Percentiles rank a stretch among this genome's conserved stretches.
phyloP scores from a whole-genome alignment of 352 stramenopile species.

The Phytophthora chlamydospora region DNA sequence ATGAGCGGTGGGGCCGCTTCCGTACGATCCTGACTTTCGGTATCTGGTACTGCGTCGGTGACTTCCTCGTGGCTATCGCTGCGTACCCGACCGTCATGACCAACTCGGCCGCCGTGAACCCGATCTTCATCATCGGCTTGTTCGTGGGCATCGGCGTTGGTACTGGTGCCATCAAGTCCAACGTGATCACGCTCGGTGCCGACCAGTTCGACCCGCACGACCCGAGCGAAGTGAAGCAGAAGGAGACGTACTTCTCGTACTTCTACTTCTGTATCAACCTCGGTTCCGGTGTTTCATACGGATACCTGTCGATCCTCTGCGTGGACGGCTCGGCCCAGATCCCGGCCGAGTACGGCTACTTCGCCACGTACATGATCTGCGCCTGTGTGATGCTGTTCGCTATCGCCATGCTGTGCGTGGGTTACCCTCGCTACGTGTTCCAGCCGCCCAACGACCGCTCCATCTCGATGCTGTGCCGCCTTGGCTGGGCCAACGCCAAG shows the following conservation, averaged over 20 bases:
- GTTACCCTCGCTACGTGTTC: slow-evolving; percentile 63
- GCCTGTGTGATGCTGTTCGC: slow-evolving; percentile 46
- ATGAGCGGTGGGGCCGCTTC: slow-evolving; percentile 69
- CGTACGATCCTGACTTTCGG: slow-evolving; percentile 61
- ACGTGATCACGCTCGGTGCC: slow-evolving; percentile 64
- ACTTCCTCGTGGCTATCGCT: slow-evolving; percentile 57
- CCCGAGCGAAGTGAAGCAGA: slow-evolving; percentile 48
- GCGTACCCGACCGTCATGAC: slow-evolving; percentile 50
- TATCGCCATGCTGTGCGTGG: slow-evolving; percentile 43
- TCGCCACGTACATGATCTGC: slow-evolving; percentile 71
- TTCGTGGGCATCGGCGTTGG: slow-evolving; percentile 59
- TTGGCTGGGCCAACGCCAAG: slow-evolving; percentile 35
- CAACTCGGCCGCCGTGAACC: slow-evolving; percentile 34
- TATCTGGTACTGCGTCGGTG: slow-evolving; percentile 59
- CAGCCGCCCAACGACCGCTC: slow-evolving; percentile 39
- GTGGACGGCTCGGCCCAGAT: slow-evolving; percentile 76
- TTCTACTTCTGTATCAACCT: slow-evolving; percentile 85
- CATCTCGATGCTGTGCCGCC: slow-evolving; percentile 49
- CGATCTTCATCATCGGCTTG: slow-evolving; percentile 64
- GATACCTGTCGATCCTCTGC: slow-evolving; percentile 78
- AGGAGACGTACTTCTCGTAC: slow-evolving; percentile 81
- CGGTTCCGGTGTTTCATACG: slow-evolving; percentile 73
- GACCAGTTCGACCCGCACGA: slow-evolving; percentile 68
- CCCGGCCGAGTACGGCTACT: slow-evolving; percentile 78
- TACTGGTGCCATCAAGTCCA: slow-evolving; percentile 60